These are phyloP conservation scores for Scutellaria galericulata DNA, from an alignment of 257 asterid species.

Conservation along the genomic window DNA sequence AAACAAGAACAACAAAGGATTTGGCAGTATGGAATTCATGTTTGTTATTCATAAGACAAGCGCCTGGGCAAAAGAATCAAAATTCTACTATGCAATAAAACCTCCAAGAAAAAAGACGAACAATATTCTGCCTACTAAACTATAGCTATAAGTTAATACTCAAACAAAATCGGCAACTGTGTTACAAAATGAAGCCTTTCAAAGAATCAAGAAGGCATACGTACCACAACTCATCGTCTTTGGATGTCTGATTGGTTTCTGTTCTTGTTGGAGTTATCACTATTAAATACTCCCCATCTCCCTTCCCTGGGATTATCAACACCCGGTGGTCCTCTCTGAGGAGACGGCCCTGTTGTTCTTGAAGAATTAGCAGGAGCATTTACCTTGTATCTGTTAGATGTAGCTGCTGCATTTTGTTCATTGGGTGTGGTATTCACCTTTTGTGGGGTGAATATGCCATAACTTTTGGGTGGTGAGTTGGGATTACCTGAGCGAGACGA, in stretches of 20 bases:
- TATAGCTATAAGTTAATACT: constrained; percentile 4
- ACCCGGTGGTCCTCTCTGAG: constrained; percentile 36
- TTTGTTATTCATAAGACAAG: no score
- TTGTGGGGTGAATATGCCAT: constrained; percentile 51
- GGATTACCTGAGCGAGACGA: constrained; percentile 35
- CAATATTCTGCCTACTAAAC: not conserved
- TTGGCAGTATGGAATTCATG: no score
- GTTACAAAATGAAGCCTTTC: constrained; percentile 27
- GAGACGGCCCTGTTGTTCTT: constrained; percentile 36
- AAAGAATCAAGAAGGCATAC: constrained; percentile 4
- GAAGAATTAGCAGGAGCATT: constrained; percentile 41
- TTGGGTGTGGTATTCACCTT: constrained; percentile 31
- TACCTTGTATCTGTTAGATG: constrained; percentile 61
- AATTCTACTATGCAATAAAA: no score
- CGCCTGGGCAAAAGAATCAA: not conserved
- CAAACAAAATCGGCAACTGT: not conserved
- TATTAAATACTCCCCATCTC: constrained; percentile 43
- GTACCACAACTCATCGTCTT: constrained; percentile 27
- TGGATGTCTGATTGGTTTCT: constrained; percentile 43
- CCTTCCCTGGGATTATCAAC: constrained; percentile 40
- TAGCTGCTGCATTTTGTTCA: constrained; percentile 40
- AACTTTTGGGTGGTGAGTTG: constrained; percentile 50
- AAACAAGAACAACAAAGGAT: no score
- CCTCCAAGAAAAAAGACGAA: no score
- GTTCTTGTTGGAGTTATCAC: constrained; percentile 30